Base-by-base conservation (phyloP, 768 basidiomycete species). In the Inosperma sp. region DNA sequence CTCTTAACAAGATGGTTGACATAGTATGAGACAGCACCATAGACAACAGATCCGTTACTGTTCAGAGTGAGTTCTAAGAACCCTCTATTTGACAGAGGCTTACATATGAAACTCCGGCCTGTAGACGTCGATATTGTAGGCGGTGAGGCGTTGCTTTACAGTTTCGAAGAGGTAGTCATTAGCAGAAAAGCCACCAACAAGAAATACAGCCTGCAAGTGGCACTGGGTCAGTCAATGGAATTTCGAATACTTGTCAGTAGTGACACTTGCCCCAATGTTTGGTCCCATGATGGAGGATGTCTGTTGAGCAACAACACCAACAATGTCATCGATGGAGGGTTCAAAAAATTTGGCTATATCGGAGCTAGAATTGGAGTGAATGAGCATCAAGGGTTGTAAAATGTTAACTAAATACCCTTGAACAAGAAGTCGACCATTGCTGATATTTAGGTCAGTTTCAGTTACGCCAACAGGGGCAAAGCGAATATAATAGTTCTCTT, bases 151-250 rank as follows among this genome's bases (percentile, higher is more conserved):
- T 26, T 51, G 55, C 42, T 72, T 70, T 17, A 79, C 67, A 39
- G 68, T 65, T 2, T 63, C 54, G 52, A 74, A 79, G 14, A 81
- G 59, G 69, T 72, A 79, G 37, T 75, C 72, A 51, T 71, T 79
- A 1, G 76, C 74, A 8, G 74, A 73, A 59, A 80, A 80, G 0
- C 78, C 79, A 6, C 80, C 79, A 3, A 81, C 78, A 12, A 80
- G 63, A 47, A 80, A 72, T 19, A 78, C 68, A 9, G 67, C 52
- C 70, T 74, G 44, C n/a, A 30, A n/a, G 43, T 8, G 17, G 35
- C 5, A 7, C 23, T 33, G 13, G n/a, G 17, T 7, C 14, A 10
- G n/a, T 21, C 4, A 25, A 33, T 1, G 16, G 4, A 23, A 17
- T 26, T 23, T 14, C 16, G n/a, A 34, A 21, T 0, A 23, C 3